Evolutionary conservation across 2,329 filamentous ascomycete genomes (phyloP), one percentile per base, ranked within the genome.

Genomic region (Verticillium zaregamsianum): DNA sequence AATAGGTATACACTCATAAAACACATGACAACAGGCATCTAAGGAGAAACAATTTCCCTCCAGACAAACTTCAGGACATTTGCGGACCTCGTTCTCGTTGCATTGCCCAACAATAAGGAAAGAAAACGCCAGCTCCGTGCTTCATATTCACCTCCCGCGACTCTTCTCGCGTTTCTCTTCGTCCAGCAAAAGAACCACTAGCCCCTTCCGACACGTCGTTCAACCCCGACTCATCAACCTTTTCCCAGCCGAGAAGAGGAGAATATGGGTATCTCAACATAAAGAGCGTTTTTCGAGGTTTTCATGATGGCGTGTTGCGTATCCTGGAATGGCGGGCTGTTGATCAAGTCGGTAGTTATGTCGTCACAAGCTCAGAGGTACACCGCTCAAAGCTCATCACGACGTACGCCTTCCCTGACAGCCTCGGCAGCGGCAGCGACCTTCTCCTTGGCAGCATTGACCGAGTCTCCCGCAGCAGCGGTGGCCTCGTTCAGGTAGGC

Each of bases 401-500:
- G 58, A 11, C 35, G 56, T 3, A 54, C 28, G 31, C 45, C 45
- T 4, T 59, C 39, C 20, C 45, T 33, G 23, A 59, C 45, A 15
- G 58, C 58, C 14, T 59, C 45, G 17, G 58, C 58, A 17, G 58
- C 59, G 17, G 59, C 52, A n/a, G 33, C 32, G 12, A 35, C 55
- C 52, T 45, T 56, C 23, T 60, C 59, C n/a, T 54, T 45, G 14
- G 58, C 58, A 2, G 57, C 57, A 17, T 52, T 33, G 17, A 40
- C 57, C 37, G 39, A 52, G 25, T 59, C 58, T 5, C 58, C 58
- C 6, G 64, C 65, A 5, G 66, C 69, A 5, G 64, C 68, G 3
- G 68, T 70, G 1, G 76, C 77, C 20, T 66, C 76, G 55, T 72
- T 76, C 15, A 73, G 73, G 20, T 75, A 63, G 62, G 78, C 82